Evolutionary conservation across 2,329 filamentous ascomycete species (phyloP).

Genomic region (Cadophora gregata): DNA sequence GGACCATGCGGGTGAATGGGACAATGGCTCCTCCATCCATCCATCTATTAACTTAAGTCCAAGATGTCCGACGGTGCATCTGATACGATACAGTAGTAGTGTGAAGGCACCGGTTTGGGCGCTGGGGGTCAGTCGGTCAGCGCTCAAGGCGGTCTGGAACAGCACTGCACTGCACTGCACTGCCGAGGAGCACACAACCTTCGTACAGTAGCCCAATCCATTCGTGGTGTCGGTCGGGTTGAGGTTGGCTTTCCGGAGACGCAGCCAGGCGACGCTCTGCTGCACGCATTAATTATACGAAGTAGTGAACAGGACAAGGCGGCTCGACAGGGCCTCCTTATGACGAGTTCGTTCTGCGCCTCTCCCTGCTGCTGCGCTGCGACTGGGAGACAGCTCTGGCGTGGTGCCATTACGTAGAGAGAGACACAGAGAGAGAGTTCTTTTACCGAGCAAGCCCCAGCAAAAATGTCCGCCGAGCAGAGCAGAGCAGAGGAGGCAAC

Average conservation of each 20-base stretch:
- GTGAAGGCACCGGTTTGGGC: constrained; percentile 8
- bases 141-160: constrained; percentile 13
- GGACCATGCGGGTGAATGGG: constrained; percentile 15
- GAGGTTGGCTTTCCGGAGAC: not conserved
- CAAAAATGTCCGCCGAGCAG: not conserved
- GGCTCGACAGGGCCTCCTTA: not conserved
- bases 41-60: too few relatives aligned
- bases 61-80: not conserved
- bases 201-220: constrained; percentile 4
- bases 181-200: not conserved
- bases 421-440: constrained; percentile 7
- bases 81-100: constrained; percentile 29
- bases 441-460: constrained; percentile 7
- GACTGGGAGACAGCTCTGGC: constrained; percentile 8
- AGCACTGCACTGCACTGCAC: not conserved
- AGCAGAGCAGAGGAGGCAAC: constrained; percentile 4
- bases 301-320: not conserved
- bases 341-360: constrained; percentile 6
- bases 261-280: not conserved
- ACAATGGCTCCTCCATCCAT: constrained; percentile 19
- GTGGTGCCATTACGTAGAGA: constrained; percentile 4
- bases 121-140: not conserved
- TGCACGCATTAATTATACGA: too few relatives aligned
- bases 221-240: not conserved
- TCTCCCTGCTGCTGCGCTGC: not conserved